phyloP scores from a whole-genome alignment of 208 protist species.

The Trypanosoma lewisi region DNA sequence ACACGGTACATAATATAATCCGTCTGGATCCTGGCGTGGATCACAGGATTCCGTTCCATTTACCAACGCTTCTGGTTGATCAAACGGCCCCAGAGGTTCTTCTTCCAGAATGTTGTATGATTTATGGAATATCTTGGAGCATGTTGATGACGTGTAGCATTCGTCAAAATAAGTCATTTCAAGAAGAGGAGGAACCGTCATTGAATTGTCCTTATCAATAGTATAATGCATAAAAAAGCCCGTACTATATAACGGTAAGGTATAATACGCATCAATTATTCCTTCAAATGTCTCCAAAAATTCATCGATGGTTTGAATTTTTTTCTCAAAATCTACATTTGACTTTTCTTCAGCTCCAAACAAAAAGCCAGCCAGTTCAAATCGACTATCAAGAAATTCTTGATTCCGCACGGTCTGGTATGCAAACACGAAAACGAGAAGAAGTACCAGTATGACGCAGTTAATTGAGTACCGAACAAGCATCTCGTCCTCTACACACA shows the following conservation, averaged over 20 bases:
- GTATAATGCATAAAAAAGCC: conserved; percentile 66
- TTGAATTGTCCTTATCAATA: conserved; percentile 13
- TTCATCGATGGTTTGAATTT: conserved; percentile 48
- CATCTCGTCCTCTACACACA: too few species aligned
- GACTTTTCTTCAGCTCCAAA: conserved; percentile 36
- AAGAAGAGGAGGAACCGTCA: conserved; percentile 26
- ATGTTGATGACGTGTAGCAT: conserved; percentile 25
- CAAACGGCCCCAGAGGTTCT: conserved; percentile 33
- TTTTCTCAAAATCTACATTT: conserved; percentile 17
- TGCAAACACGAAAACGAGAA: conserved; percentile 41
- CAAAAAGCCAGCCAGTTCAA: conserved; percentile 40
- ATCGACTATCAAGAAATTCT: conserved; percentile 33
- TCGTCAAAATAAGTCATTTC: conserved; percentile 37
- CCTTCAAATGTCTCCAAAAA: conserved; percentile 36
- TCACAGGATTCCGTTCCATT: conserved; percentile 30
- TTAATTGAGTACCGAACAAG: conserved; percentile 39
- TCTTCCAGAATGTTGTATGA: conserved; percentile 25
- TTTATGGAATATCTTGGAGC: conserved; percentile 15
- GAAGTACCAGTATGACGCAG: conserved; percentile 29
- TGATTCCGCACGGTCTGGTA: conserved; percentile 45
- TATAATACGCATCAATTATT: conserved; percentile 44
- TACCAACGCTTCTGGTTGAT: conserved; percentile 22
- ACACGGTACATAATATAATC: conserved; percentile 40
- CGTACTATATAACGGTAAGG: conserved; percentile 29
- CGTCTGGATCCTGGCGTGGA: conserved; percentile 27